A percentile compares a stretch with the other conserved stretches of the same genome.
These are phyloP conservation scores for Arachis stenosperma DNA, from an alignment of 306 rosid species.

Conservation along the genomic window DNA sequence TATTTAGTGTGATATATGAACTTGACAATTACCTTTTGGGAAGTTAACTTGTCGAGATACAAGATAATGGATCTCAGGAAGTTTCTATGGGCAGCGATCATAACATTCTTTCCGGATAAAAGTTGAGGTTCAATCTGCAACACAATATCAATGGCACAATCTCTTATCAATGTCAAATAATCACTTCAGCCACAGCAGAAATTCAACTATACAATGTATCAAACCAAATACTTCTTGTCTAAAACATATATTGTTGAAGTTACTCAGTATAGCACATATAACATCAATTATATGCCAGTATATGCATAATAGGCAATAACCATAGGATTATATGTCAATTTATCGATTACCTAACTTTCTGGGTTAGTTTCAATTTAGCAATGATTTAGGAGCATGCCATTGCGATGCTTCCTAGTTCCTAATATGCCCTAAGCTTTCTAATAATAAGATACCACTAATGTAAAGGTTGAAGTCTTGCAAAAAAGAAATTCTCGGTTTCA, in stretches of 20 bases:
- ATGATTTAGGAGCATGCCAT: constrained; percentile 14
- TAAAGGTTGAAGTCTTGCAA: too few species aligned
- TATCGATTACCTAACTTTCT: constrained; percentile 7
- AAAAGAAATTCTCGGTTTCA: too few species aligned
- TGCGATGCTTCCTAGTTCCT: not conserved
- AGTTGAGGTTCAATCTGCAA: constrained; percentile 94
- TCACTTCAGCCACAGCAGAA: constrained; percentile 28
- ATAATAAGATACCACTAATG: not conserved
- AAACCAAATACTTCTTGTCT: constrained; percentile 12
- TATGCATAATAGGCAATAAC: not conserved
- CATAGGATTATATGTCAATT: constrained; percentile 21
- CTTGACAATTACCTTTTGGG: constrained; percentile 76
- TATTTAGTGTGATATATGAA: not conserved
- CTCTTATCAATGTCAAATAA: constrained; percentile 20
- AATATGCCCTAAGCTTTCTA: constrained; percentile 11
- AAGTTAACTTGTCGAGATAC: constrained; percentile 96
- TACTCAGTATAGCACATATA: not conserved
- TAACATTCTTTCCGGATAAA: constrained; percentile 85
- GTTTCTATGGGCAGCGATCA: constrained; percentile 99
- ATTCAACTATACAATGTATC: constrained; percentile 19
- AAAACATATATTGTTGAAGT: constrained; percentile 7
- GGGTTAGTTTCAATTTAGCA: constrained; percentile 23
- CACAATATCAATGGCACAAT: constrained; percentile 41
- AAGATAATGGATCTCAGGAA: constrained; percentile 95
- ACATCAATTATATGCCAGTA: not conserved